Percentiles rank a stretch among this genome's conserved stretches.
These are phyloP conservation scores for Warburgia ugandensis DNA, from an alignment of 164 flowering plant genomes.

Conservation along the genomic window DNA sequence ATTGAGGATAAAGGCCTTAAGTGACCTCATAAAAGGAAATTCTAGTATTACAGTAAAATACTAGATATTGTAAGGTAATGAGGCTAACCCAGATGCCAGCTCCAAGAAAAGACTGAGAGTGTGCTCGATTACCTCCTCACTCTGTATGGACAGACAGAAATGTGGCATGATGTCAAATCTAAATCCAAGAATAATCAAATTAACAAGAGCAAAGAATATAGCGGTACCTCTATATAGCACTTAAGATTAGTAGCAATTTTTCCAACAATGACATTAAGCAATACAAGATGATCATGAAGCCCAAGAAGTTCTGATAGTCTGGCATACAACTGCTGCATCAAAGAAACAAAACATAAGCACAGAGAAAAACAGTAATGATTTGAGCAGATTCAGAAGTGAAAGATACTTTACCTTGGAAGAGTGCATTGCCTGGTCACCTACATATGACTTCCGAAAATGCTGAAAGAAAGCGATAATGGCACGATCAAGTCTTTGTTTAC, in stretches of 20 bases:
- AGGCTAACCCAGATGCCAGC: conserved; percentile 90
- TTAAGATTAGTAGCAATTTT: conserved; percentile 96
- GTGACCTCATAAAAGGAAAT: no score
- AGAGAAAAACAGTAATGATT: not conserved
- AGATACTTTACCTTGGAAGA: conserved; percentile 90
- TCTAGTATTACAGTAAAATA: no score
- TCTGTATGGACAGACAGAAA: conserved; percentile 34
- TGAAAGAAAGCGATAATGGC: conserved; percentile 93
- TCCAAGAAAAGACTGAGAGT: conserved; percentile 87
- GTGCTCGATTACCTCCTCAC: conserved; percentile 91
- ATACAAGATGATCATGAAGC: conserved; percentile 74
- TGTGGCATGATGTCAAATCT: conserved; percentile 1
- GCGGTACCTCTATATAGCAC: conserved; percentile 74
- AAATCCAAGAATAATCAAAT: not conserved
- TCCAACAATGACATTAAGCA: conserved; percentile 84
- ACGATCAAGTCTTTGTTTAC: conserved; percentile 98
- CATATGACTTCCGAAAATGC: conserved; percentile 87
- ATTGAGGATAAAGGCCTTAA: no score
- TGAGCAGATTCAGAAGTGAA: not conserved
- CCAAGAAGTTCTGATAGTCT: conserved; percentile 95
- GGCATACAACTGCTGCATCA: conserved; percentile 96
- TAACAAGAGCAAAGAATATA: not conserved
- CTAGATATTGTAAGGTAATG: conserved; percentile 1
- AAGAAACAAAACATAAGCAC: conserved; percentile 4
- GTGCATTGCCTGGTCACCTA: conserved; percentile 98